Percentiles rank a stretch among this genome's conserved stretches.
These are phyloP conservation scores for Exophiala viscosa DNA, from an alignment of 2,329 filamentous ascomycete species.

Conservation along the genomic window DNA sequence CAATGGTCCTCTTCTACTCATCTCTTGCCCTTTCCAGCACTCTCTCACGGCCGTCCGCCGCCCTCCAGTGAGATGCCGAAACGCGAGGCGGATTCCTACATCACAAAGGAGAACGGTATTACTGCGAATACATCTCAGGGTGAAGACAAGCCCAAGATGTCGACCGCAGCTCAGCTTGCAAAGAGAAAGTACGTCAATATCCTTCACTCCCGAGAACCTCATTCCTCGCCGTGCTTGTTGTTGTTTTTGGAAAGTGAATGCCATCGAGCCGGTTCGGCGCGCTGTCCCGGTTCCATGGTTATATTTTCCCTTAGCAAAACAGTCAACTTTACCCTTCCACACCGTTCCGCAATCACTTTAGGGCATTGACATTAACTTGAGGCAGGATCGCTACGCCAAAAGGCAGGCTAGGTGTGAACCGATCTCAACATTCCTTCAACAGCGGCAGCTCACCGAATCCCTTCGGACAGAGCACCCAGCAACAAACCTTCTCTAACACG, in stretches of 20 bases:
- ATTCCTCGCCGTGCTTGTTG: conserved; percentile 3
- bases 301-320: too few relatives aligned
- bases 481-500: conserved; percentile 13
- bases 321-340: background rate
- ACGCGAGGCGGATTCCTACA: conserved; percentile 23
- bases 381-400: conserved; percentile 20
- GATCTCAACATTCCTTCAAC: conserved; percentile 12
- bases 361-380: conserved; percentile 5
- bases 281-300: background rate
- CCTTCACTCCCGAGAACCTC: background rate
- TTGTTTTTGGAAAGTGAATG: conserved; percentile 6
- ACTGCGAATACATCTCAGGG: conserved; percentile 10
- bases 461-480: conserved; percentile 12
- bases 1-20: conserved; percentile 16
- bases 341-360: background rate
- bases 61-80: conserved; percentile 26
- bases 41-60: conserved; percentile 8
- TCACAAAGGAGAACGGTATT: conserved; percentile 28
- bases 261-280: conserved; percentile 2
- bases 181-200: conserved; percentile 50
- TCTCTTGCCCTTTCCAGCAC: conserved; percentile 30
- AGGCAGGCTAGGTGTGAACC: conserved; percentile 18
- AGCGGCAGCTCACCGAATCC: conserved; percentile 5
- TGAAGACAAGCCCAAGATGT: conserved; percentile 45
- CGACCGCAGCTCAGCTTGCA: conserved; percentile 54